Conservation (phyloP, 768 basidiomycete species). For the Panaeolus papilionaceus region DNA sequence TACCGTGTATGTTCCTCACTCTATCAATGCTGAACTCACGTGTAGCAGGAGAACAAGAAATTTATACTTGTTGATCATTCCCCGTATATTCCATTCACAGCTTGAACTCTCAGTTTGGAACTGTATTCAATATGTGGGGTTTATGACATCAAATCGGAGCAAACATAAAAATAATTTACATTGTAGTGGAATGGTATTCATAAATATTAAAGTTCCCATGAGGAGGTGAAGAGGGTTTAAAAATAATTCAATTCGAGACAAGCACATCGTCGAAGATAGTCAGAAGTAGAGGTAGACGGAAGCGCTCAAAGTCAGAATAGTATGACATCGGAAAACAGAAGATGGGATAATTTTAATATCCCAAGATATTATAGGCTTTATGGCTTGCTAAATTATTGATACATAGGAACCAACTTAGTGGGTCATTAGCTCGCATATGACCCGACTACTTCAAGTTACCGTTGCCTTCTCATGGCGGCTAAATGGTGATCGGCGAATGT, state of each 20-base stretch:
- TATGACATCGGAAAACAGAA: background rate
- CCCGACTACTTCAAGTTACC: no score
- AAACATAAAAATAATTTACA: background rate
- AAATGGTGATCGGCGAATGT: no score
- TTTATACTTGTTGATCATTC: slow-evolving; percentile 15
- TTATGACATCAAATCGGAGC: background rate
- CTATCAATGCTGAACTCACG: slow-evolving; percentile 11
- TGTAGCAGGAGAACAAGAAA: background rate
- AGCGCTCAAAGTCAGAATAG: background rate
- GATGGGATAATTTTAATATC: background rate
- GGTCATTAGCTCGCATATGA: no score
- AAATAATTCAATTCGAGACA: background rate
- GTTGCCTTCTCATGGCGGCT: no score
- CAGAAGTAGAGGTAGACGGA: background rate
- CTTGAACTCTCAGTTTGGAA: background rate
- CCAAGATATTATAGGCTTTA: no score
- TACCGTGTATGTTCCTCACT: slow-evolving; percentile 20
- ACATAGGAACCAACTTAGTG: no score
- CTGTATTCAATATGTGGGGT: background rate
- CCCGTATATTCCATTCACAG: background rate
- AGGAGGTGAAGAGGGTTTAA: background rate
- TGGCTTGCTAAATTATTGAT: no score
- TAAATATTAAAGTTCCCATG: no score
- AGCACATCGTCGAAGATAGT: background rate
- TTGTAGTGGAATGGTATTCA: no score